These are phyloP conservation scores for Phyllosticta paracitricarpa DNA, from an alignment of 2,329 filamentous ascomycete genomes.

Conservation along the genomic window DNA sequence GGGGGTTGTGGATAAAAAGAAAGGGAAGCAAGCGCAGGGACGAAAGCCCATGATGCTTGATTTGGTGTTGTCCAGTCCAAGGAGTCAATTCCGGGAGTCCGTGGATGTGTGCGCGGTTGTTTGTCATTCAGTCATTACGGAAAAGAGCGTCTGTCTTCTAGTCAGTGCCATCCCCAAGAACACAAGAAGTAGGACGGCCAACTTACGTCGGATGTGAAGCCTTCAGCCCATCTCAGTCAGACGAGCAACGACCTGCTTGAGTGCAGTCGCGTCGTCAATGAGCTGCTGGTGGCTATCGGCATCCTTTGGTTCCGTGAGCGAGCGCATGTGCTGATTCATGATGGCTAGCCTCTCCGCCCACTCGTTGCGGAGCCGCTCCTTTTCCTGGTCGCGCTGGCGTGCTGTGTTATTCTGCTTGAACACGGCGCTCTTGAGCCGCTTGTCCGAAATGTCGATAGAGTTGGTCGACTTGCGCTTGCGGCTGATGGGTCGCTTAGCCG, in stretches of 20 bases:
- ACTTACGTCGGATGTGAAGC: constrained; percentile 1
- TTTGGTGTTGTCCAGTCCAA: neutral
- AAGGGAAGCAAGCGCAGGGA: neutral
- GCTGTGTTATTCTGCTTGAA: constrained; percentile 20
- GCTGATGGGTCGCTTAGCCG: constrained; percentile 18
- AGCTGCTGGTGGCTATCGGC: constrained; percentile 24
- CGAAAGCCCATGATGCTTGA: neutral
- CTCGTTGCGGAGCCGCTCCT: constrained; percentile 20
- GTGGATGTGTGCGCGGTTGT: neutral
- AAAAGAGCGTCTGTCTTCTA: neutral
- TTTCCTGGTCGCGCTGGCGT: constrained; percentile 19
- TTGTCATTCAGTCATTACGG: neutral
- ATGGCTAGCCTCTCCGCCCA: constrained; percentile 26
- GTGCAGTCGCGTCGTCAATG: constrained; percentile 23
- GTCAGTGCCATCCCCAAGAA: neutral
- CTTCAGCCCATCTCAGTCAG: constrained; percentile 27
- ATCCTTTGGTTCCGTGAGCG: constrained; percentile 25
- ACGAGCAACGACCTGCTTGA: constrained; percentile 25
- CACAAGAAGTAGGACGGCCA: neutral
- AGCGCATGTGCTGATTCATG: constrained; percentile 23
- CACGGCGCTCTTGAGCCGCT: constrained; percentile 24
- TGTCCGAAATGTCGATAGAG: constrained; percentile 22
- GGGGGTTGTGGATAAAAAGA: neutral
- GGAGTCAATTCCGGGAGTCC: neutral
- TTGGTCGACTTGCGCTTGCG: constrained; percentile 26